Conservation (phyloP, 176 grass and related monocot species). For the Miscanthus lutarioriparius region DNA sequence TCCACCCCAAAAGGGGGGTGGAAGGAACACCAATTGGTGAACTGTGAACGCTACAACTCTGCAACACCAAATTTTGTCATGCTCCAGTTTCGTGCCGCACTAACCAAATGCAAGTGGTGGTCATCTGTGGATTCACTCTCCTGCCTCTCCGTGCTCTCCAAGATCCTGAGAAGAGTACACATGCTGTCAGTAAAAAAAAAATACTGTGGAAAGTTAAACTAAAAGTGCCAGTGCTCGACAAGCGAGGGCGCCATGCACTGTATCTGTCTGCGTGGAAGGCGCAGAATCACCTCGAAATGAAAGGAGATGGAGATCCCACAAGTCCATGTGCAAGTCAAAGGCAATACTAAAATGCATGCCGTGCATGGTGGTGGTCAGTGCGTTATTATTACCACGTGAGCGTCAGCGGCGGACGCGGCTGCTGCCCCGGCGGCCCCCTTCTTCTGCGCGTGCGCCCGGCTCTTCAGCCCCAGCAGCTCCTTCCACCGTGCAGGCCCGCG, state of each 20-base stretch:
- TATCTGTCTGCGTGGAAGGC: neutral
- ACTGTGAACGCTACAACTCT: neutral
- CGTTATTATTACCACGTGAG: constrained; percentile 32
- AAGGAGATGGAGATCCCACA: neutral
- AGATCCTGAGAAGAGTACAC: constrained; percentile 21
- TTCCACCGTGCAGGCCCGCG: constrained; percentile 46
- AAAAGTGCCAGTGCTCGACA: neutral
- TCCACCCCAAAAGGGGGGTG: neutral
- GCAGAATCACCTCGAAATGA: neutral
- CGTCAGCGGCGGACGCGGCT: constrained; percentile 5
- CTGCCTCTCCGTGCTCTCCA: constrained; percentile 4
- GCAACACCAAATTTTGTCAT: neutral
- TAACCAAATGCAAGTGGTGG: too few relatives aligned
- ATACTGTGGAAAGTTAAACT: too few relatives aligned
- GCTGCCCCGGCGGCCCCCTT: neutral
- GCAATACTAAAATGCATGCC: neutral
- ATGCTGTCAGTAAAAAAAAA: neutral
- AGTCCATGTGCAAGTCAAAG: neutral
- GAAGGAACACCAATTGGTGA: neutral
- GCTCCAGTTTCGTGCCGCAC: too few relatives aligned
- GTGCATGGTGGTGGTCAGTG: neutral
- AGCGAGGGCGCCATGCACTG: neutral
- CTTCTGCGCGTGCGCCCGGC: neutral
- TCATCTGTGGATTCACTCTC: neutral
- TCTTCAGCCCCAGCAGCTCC: constrained; percentile 65